Evolutionary conservation across 257 asterid species (phyloP).

Genomic region (Parsonsia alboflavescens): DNA sequence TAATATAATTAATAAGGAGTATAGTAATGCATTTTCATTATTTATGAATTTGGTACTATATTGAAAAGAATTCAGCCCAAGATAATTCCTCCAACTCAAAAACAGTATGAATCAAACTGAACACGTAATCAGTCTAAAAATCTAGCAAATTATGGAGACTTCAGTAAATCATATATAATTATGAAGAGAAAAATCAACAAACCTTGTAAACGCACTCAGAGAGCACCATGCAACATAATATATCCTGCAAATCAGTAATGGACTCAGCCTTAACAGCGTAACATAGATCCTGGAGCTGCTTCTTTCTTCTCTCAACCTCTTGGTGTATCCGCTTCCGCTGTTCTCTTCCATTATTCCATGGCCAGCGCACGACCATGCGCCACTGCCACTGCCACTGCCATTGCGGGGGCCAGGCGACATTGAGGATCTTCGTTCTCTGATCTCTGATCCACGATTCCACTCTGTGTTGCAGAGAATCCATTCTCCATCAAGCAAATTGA

Average conservation of each 20-base stretch:
- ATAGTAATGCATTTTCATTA: too few relatives aligned
- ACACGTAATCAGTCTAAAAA: not conserved
- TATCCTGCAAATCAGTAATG: conserved; percentile 83
- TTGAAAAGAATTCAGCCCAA: not conserved
- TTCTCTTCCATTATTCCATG: conserved; percentile 69
- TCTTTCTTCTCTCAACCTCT: conserved; percentile 67
- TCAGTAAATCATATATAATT: not conserved
- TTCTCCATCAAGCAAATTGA: conserved; percentile 55
- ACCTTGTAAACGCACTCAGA: conserved; percentile 98
- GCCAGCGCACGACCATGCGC: conserved; percentile 77
- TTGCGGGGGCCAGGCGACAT: conserved; percentile 76
- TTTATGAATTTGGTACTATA: not conserved
- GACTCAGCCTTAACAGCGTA: conserved; percentile 83
- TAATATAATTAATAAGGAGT: not conserved
- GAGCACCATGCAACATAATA: conserved; percentile 95
- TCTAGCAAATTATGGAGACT: not conserved
- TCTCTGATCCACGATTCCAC: conserved; percentile 94
- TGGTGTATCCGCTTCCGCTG: conserved; percentile 62
- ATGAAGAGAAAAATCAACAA: not conserved
- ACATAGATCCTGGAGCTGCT: conserved; percentile 73
- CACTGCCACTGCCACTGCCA: conserved; percentile 97
- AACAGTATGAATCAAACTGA: not conserved
- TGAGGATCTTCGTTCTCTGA: conserved; percentile 63
- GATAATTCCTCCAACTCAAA: not conserved
- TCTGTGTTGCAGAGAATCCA: conserved; percentile 59